Evolutionary conservation across 352 stramenopile genomes (phyloP), one percentile per base, ranked within the genome.

Genomic region (Globisporangium uncinulatum): DNA sequence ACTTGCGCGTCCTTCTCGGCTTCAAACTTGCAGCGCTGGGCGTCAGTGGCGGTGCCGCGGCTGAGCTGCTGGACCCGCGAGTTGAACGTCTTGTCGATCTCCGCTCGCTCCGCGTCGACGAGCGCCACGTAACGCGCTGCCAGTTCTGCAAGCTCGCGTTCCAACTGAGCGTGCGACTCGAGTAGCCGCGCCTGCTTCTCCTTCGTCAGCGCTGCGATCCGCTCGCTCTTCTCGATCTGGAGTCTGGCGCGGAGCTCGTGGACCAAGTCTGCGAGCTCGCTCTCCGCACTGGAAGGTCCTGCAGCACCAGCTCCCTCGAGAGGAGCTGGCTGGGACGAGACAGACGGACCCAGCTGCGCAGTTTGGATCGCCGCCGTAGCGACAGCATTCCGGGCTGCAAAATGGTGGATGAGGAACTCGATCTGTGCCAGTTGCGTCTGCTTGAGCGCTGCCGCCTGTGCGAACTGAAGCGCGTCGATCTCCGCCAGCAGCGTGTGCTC

Each of bases 201-300:
- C 10, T 63, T 34, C 21, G 65, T 31, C 2, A 89, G 62, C 44
- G 82, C 63, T 46, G 53, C 60, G 32, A 75, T 63, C 6, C 69
- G 79, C 51, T 83, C 75, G 24, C 83, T 65, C 9, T 66, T 58
- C 44, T 89, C 74, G 9, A 89, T 60, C 32, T 79, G 69, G 19
- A 89, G 55, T 14, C 73, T 61, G 15, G 68, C 68, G 9, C 74
- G 67, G 39, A 87, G 65, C 34, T 85, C 76, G 36, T 70, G 61
- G 2, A 82, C 51, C 9, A 73, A 56, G 29, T 86, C 74, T 1
- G 79, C 65, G 42, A 56, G 59, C 45, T 69, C 66, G 43, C 37
- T 58, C 42, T 69, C 59, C 2, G 50, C 37, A 34, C 51, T 43
- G 1, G 62, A 52, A 6, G 47, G 4, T 7, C 56, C 41, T 2